Evolutionary conservation across 2,329 filamentous ascomycete genomes (phyloP).

Genomic region (Gaeumannomyces tritici): DNA sequence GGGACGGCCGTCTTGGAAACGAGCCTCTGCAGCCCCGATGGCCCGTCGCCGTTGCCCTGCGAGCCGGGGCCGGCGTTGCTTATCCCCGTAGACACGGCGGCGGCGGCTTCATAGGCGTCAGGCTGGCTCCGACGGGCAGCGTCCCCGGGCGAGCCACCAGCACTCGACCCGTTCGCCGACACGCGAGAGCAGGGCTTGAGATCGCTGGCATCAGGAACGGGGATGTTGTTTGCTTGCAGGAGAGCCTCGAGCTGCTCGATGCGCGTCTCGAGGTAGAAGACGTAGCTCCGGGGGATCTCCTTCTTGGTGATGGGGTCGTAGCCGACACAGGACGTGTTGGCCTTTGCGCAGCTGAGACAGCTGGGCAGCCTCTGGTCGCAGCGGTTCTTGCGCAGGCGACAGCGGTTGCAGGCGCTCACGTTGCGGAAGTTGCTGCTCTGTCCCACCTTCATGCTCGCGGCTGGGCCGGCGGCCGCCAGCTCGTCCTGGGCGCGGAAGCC

Average conservation of each 20-base stretch:
- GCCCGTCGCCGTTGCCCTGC: conserved; percentile 41
- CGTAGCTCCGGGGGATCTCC: conserved; percentile 84
- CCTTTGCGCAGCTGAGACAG: conserved; percentile 88
- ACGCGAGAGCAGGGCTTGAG: conserved; percentile 56
- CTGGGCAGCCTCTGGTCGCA: conserved; percentile 90
- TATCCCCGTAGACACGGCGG: too few relatives aligned
- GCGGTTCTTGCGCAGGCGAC: conserved; percentile 82
- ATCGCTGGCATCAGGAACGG: conserved; percentile 60
- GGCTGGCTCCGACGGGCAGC: conserved; percentile 19
- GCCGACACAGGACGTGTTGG: conserved; percentile 81
- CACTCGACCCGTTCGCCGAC: conserved; percentile 22
- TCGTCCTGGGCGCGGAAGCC: conserved; percentile 15
- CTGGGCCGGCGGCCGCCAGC: conserved; percentile 14
- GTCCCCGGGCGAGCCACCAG: conserved; percentile 23
- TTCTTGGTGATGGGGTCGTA: conserved; percentile 96
- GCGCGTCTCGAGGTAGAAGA: conserved; percentile 86
- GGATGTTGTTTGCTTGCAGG: conserved; percentile 57
- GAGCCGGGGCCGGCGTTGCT: conserved; percentile 11
- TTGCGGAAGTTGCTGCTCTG: conserved; percentile 67
- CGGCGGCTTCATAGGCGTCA: conserved; percentile 15
- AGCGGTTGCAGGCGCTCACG: conserved; percentile 91
- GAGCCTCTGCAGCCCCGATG: conserved; percentile 53
- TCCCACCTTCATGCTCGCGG: conserved; percentile 31
- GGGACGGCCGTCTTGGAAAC: conserved; percentile 43
- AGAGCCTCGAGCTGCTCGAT: conserved; percentile 75